Conservation (phyloP, 2,329 filamentous ascomycete genomes). For the Diaporthe sp. region DNA sequence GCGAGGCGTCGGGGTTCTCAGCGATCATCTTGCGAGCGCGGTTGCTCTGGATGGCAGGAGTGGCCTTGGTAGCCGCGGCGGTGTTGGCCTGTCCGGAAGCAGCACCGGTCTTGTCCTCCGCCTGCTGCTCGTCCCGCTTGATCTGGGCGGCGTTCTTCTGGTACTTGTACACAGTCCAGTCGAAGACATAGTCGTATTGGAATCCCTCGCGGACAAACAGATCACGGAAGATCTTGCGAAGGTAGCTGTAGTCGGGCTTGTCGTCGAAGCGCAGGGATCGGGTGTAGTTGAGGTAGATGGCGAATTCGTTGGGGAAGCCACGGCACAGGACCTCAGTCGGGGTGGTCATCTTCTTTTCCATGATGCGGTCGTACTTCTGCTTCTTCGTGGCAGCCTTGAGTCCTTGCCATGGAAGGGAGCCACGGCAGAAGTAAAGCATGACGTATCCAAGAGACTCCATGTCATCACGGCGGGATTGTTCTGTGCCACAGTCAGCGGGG, state of each 20-base stretch:
- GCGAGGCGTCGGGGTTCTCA: conserved; percentile 80
- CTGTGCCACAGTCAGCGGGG: conserved; percentile 60
- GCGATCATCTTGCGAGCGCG: conserved; percentile 88
- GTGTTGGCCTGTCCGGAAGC: conserved; percentile 73
- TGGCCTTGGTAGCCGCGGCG: conserved; percentile 71
- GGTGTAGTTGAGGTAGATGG: conserved; percentile 99
- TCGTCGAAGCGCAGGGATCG: conserved; percentile 98
- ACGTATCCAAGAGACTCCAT: conserved; percentile 99
- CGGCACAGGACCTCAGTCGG: conserved; percentile 98
- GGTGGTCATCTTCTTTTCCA: conserved; percentile 99
- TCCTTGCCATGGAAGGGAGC: conserved; percentile 98
- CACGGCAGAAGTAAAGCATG: conserved; percentile 99
- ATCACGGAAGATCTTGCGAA: conserved; percentile 99
- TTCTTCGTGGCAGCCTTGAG: conserved; percentile 99
- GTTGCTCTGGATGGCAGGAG: conserved; percentile 77
- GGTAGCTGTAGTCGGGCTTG: conserved; percentile 99
- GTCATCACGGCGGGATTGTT: conserved; percentile 98
- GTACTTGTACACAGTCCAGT: conserved; percentile 99
- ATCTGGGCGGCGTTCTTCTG: conserved; percentile 99
- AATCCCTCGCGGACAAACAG: conserved; percentile 99
- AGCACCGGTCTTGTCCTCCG: conserved; percentile 81
- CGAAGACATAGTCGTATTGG: conserved; percentile 99
- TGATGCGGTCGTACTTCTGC: conserved; percentile 99
- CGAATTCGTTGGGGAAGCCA: conserved; percentile 99
- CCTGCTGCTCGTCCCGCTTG: conserved; percentile 83